Conservation (phyloP, 2,329 filamentous ascomycete genomes). For the Aspergillus ustus region DNA sequence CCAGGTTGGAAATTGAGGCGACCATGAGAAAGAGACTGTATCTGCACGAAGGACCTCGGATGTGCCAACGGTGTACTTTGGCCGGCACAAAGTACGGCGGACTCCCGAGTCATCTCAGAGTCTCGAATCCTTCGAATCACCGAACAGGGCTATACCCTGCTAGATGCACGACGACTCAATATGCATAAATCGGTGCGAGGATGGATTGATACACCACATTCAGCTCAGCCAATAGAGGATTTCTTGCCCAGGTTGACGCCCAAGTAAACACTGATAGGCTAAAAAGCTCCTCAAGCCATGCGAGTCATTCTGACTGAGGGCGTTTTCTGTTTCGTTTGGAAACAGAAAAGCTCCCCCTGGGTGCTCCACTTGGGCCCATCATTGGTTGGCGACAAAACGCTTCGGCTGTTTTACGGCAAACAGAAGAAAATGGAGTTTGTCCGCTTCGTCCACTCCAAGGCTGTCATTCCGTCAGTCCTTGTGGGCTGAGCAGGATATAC, state of each 20-base stretch:
- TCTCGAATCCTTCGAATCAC: background rate
- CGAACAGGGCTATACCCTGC: conserved; percentile 1
- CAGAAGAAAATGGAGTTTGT: conserved; percentile 6
- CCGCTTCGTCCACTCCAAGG: background rate
- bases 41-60: background rate
- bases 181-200: conserved; percentile 10
- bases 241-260: background rate
- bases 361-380: conserved; percentile 3
- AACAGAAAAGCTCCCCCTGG: conserved; percentile 5
- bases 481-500: conserved; percentile 4
- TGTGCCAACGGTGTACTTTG: conserved; percentile 2
- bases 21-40: background rate
- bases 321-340: background rate
- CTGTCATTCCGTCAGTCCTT: background rate
- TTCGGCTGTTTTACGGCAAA: background rate
- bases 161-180: conserved; percentile 7
- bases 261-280: conserved; percentile 1
- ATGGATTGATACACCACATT: conserved; percentile 7
- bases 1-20: background rate
- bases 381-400: background rate
- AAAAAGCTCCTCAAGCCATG: conserved; percentile 18
- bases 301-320: conserved; percentile 23
- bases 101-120: background rate
- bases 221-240: background rate
- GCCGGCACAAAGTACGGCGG: conserved; percentile 5